Conservation (phyloP, 371 early-diverging fungal genomes). For the Mortierella polycephala region DNA sequence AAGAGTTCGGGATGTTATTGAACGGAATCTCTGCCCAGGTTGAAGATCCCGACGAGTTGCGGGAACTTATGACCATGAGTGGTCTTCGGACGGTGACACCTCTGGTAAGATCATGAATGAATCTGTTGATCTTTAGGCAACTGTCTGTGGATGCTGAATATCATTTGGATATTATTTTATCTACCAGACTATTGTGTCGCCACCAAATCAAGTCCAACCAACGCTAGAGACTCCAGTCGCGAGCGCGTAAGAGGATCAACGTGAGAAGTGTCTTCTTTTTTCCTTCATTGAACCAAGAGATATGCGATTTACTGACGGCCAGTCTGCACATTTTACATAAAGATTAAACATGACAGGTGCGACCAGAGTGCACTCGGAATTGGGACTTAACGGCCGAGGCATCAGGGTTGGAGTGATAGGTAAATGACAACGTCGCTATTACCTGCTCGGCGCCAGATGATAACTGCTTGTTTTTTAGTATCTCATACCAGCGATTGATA, state of each 20-base stretch:
- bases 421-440: constrained; percentile 4
- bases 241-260: constrained; percentile 36
- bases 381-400: constrained; percentile 60
- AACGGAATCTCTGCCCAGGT: constrained; percentile 32
- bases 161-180: not conserved
- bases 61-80: constrained; percentile 11
- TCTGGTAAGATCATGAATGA: constrained; percentile 14
- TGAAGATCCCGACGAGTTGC: constrained; percentile 13
- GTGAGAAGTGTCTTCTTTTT: not conserved
- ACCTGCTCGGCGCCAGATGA: not conserved
- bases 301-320: not conserved
- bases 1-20: constrained; percentile 18
- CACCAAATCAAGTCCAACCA: constrained; percentile 23
- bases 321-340: not conserved
- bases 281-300: no score
- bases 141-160: not conserved
- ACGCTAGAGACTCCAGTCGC: constrained; percentile 18
- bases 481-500: no score
- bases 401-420: constrained; percentile 74
- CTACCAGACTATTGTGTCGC: constrained; percentile 34
- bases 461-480: not conserved
- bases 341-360: constrained; percentile 54
- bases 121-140: no score
- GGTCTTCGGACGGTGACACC: constrained; percentile 16
- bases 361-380: constrained; percentile 25